Percentiles rank a stretch among this genome's conserved stretches.
phyloP scores from a whole-genome alignment of 768 basidiomycete genomes.

The Kwoniella shandongensis region DNA sequence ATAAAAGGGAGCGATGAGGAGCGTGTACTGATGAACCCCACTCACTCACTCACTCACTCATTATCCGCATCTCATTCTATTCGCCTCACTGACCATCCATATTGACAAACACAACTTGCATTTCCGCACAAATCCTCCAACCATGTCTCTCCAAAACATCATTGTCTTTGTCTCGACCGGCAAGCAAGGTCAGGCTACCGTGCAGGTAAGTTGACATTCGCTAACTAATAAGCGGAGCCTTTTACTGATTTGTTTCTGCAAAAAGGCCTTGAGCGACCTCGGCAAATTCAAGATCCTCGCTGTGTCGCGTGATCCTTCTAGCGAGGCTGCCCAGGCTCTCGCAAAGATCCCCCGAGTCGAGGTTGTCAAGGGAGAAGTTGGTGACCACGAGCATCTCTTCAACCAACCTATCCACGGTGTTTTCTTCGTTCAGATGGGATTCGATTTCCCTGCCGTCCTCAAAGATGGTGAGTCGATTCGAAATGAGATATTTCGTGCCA shows the following conservation, averaged over 20 bases:
- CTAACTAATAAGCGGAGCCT: neutral
- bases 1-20: too few relatives aligned
- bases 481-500: too few relatives aligned
- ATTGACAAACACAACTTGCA: neutral
- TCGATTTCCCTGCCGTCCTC: too few relatives aligned
- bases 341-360: constrained; percentile 9
- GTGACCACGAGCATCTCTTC: constrained; percentile 17
- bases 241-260: neutral
- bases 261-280: constrained; percentile 12
- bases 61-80: too few relatives aligned
- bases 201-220: constrained; percentile 14
- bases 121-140: neutral
- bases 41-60: too few relatives aligned
- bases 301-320: constrained; percentile 16
- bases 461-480: too few relatives aligned
- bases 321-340: constrained; percentile 13
- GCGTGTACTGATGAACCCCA: too few relatives aligned
- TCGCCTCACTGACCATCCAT: too few relatives aligned
- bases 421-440: constrained; percentile 11
- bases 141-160: constrained; percentile 19
- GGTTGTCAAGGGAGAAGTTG: constrained; percentile 20
- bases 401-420: constrained; percentile 20
- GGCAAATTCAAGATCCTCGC: constrained; percentile 20
- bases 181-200: constrained; percentile 18
- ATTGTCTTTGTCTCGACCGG: constrained; percentile 24